phyloP scores from a whole-genome alignment of 129 eudicot species.

The Glebionis coronaria region DNA sequence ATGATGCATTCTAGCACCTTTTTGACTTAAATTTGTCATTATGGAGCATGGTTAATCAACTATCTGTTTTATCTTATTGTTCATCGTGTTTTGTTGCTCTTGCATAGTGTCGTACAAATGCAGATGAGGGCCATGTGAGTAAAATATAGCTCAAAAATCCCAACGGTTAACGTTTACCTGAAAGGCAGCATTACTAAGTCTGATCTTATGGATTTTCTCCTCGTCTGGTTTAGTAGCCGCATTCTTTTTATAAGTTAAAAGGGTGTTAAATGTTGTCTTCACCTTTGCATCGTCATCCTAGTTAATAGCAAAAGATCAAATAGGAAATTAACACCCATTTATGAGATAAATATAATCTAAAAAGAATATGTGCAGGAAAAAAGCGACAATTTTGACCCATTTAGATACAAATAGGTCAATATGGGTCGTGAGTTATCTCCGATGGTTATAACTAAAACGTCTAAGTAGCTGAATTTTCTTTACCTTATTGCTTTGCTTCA shows the following conservation, averaged over 20 bases:
- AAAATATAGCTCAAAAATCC: too few species aligned
- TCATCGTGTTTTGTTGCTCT: too few species aligned
- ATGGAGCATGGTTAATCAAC: too few species aligned
- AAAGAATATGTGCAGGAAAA: neutral
- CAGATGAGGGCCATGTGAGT: too few species aligned
- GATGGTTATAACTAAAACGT: too few species aligned
- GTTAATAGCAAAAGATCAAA: slow-evolving; percentile 6
- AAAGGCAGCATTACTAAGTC: slow-evolving; percentile 76
- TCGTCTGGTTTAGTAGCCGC: slow-evolving; percentile 85
- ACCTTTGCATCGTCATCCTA: slow-evolving; percentile 89
- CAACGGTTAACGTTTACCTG: too few species aligned
- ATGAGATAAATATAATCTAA: too few species aligned
- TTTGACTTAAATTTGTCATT: too few species aligned
- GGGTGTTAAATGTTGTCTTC: slow-evolving; percentile 84
- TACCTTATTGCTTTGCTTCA: slow-evolving; percentile 83
- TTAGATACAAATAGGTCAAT: neutral
- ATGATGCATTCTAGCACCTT: too few species aligned
- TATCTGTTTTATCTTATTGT: too few species aligned
- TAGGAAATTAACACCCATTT: neutral
- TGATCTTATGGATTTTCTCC: slow-evolving; percentile 82
- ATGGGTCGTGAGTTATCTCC: neutral
- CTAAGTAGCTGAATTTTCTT: neutral
- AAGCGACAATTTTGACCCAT: neutral
- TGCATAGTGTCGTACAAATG: too few species aligned
- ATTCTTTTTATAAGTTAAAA: slow-evolving; percentile 62